These are phyloP conservation scores for Corchorus olitorius DNA, from an alignment of 345 rosid genomes.

Conservation along the genomic window DNA sequence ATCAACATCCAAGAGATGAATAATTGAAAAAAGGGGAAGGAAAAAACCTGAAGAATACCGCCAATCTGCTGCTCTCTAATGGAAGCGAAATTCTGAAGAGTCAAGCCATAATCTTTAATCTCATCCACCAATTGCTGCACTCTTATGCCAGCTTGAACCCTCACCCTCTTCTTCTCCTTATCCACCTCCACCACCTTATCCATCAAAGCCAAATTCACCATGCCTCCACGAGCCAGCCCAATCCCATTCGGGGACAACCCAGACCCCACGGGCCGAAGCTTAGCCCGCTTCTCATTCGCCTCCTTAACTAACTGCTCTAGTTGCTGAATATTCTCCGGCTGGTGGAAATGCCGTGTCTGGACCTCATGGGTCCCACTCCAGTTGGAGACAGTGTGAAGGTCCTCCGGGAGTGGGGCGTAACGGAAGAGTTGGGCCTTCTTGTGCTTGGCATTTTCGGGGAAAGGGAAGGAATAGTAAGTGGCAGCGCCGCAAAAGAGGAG, in stretches of 20 bases:
- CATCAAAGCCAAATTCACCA: constrained; percentile 89
- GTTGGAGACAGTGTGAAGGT: constrained; percentile 91
- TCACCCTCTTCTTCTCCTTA: constrained; percentile 76
- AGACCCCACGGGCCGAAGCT: constrained; percentile 92
- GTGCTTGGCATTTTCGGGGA: constrained; percentile 77
- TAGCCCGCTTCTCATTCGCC: constrained; percentile 49
- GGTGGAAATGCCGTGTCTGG: constrained; percentile 80
- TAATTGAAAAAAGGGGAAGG: not conserved
- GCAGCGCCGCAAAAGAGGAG: constrained; percentile 73
- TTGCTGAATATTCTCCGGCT: constrained; percentile 72
- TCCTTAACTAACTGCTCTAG: constrained; percentile 72
- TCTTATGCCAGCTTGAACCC: constrained; percentile 86
- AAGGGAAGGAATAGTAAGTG: constrained; percentile 91
- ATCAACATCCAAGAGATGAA: not conserved
- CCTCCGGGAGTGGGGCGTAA: constrained; percentile 89
- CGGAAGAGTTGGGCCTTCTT: constrained; percentile 90
- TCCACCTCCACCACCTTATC: constrained; percentile 83
- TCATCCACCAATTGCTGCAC: constrained; percentile 91
- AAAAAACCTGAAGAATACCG: constrained; percentile 87
- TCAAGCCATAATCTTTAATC: constrained; percentile 72
- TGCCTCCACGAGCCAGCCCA: constrained; percentile 82
- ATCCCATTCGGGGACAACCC: constrained; percentile 93
- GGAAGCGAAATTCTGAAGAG: constrained; percentile 94
- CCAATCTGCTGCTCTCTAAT: constrained; percentile 99
- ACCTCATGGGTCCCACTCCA: constrained; percentile 99